Conservation (phyloP, 2,329 filamentous ascomycete genomes). For the Arachnopeziza araneosa region DNA sequence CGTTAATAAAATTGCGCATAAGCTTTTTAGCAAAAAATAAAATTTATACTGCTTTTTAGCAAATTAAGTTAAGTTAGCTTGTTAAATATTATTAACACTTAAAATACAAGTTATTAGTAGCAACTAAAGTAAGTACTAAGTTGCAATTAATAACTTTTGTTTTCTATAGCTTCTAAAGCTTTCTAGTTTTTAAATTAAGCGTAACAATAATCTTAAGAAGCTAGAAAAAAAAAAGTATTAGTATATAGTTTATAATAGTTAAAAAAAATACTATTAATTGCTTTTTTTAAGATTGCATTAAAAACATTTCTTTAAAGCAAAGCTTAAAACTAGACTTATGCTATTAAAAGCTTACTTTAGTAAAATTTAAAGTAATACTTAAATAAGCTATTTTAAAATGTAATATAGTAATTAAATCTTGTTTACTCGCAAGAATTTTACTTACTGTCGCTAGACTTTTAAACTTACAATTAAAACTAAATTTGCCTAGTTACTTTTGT, state of each 20-base stretch:
- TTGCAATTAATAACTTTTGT: slow-evolving; percentile 3
- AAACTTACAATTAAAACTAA: slow-evolving; percentile 2
- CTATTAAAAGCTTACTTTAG: not conserved
- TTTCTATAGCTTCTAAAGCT: slow-evolving; percentile 4
- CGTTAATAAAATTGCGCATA: not conserved
- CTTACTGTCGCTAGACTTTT: slow-evolving; percentile 7
- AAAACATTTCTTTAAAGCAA: not conserved
- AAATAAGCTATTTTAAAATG: not conserved
- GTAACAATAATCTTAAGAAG: not conserved
- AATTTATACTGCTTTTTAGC: not conserved
- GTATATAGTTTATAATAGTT: not conserved
- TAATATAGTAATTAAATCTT: not conserved
- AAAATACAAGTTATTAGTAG: slow-evolving; percentile 3
- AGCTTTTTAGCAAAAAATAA: too few relatives aligned
- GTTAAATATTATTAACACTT: slow-evolving; percentile 4
- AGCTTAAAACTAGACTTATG: not conserved
- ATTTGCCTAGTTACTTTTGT: slow-evolving; percentile 8
- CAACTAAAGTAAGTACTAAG: not conserved
- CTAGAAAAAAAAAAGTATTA: not conserved
- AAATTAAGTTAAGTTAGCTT: slow-evolving; percentile 1
- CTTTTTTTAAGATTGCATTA: slow-evolving; percentile 2
- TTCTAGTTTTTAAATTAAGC: not conserved
- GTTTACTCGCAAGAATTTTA: not conserved
- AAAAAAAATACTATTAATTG: not conserved
- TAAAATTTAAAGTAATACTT: slow-evolving; percentile 1